Conservation (phyloP, 2,329 filamentous ascomycete species). For the Penicillium expansum region DNA sequence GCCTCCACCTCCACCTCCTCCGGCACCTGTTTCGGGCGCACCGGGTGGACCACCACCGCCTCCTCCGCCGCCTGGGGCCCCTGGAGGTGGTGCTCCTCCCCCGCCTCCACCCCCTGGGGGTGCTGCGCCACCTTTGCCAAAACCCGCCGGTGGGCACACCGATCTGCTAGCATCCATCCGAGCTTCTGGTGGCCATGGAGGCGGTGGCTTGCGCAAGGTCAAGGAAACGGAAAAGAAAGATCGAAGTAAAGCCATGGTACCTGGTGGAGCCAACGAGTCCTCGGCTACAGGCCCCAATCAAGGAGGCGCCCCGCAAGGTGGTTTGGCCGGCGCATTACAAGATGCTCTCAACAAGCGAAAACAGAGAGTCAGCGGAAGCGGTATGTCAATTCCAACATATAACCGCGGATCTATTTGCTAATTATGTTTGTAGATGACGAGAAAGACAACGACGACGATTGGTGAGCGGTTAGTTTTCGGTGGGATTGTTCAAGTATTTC, state of each 20-base stretch:
- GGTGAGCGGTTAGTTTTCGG: constrained; percentile 30
- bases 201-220: constrained; percentile 47
- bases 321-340: constrained; percentile 79
- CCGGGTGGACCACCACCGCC: constrained; percentile 43
- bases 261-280: constrained; percentile 54
- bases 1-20: constrained; percentile 34
- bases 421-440: constrained; percentile 43
- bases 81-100: constrained; percentile 52
- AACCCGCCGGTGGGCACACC: constrained; percentile 39
- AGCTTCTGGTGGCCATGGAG: constrained; percentile 55
- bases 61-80: constrained; percentile 45
- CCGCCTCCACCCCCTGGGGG: constrained; percentile 45
- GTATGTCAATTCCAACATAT: constrained; percentile 57
- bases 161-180: constrained; percentile 50
- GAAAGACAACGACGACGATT: constrained; percentile 48
- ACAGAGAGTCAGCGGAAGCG: constrained; percentile 89
- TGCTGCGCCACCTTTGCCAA: constrained; percentile 46
- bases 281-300: constrained; percentile 54
- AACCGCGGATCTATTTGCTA: constrained; percentile 17
- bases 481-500: constrained; percentile 10
- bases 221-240: constrained; percentile 47
- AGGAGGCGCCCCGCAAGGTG: constrained; percentile 53
- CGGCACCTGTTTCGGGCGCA: constrained; percentile 36
- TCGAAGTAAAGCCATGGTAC: constrained; percentile 45
- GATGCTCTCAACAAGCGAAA: constrained; percentile 78